A percentile compares a stretch with the other conserved stretches of the same genome.
Evolutionary conservation across 73 alveolate species (phyloP).

Genomic region (Stentor coeruleus): DNA sequence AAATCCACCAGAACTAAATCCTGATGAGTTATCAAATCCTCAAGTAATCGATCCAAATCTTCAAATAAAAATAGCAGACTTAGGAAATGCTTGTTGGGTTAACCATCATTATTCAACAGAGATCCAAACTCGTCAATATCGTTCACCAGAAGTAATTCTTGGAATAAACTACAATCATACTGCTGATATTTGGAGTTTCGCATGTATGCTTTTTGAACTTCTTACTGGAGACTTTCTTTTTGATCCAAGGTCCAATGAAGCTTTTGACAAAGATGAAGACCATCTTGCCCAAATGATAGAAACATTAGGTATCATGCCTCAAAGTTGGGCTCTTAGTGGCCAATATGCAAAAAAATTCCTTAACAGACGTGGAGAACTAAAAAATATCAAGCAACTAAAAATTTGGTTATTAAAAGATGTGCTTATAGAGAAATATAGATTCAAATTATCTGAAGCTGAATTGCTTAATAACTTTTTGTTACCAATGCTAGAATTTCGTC

Average conservation of each 20-base stretch:
- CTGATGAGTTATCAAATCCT: not conserved
- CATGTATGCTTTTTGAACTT: conserved; percentile 93
- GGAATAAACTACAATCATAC: conserved; percentile 86
- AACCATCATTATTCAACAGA: conserved; percentile 84
- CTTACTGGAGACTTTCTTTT: conserved; percentile 94
- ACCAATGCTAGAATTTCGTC: conserved; percentile 73
- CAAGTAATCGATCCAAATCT: not conserved
- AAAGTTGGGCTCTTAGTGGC: conserved; percentile 56
- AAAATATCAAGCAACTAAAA: conserved; percentile 42
- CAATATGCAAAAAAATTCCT: conserved; percentile 47
- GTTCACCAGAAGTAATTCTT: conserved; percentile 88
- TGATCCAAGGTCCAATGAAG: conserved; percentile 78
- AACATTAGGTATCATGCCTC: conserved; percentile 68
- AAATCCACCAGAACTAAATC: not conserved
- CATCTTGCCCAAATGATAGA: conserved; percentile 80
- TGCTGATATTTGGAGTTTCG: conserved; percentile 95
- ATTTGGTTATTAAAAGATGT: conserved; percentile 67
- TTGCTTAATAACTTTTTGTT: conserved; percentile 63
- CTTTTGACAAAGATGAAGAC: conserved; percentile 62
- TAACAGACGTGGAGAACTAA: conserved; percentile 42
- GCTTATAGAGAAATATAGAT: conserved; percentile 60
- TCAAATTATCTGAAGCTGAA: conserved; percentile 72
- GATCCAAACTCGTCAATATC: conserved; percentile 89
- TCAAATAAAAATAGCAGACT: conserved; percentile 71
- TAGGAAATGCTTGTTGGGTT: conserved; percentile 96